These are phyloP conservation scores for Ambrosia hybrid DNA, from an alignment of 140 eudicot genomes.

Conservation along the genomic window DNA sequence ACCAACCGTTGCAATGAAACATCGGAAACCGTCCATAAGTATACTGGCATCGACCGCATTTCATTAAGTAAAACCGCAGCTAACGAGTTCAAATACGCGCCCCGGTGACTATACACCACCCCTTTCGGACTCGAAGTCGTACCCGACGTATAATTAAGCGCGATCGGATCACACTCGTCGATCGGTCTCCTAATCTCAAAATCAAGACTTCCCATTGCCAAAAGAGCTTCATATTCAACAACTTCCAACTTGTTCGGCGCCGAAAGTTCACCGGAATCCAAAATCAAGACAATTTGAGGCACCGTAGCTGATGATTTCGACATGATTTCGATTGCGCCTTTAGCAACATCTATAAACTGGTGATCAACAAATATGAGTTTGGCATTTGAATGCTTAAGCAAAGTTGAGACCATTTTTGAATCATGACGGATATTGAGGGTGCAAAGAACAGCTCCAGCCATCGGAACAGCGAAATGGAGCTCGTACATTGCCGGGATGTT, in stretches of 20 bases:
- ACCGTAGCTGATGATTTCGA: background rate
- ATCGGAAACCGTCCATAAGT: constrained; percentile 10
- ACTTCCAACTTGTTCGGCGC: background rate
- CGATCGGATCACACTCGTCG: background rate
- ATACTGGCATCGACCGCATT: constrained; percentile 7
- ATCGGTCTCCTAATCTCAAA: background rate
- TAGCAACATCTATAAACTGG: constrained; percentile 33
- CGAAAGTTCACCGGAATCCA: background rate
- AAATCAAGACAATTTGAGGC: background rate
- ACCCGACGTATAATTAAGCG: constrained; percentile 47
- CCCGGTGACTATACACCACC: constrained; percentile 41
- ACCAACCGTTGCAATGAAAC: constrained; percentile 8
- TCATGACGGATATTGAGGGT: constrained; percentile 47
- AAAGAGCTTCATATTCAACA: background rate
- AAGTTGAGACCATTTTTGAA: constrained; percentile 33
- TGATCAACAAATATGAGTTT: constrained; percentile 39
- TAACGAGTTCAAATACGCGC: constrained; percentile 46
- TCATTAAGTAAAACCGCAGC: constrained; percentile 26
- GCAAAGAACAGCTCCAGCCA: constrained; percentile 58
- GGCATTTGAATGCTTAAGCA: constrained; percentile 44
- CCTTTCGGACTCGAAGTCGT: constrained; percentile 39
- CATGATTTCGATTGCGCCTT: constrained; percentile 30
- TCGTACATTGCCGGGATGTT: constrained; percentile 59
- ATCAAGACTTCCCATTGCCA: constrained; percentile 8
- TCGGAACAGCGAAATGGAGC: constrained; percentile 65